Evolutionary conservation across 306 rosid genomes (phyloP).

Genomic region (Cicer pinnatifidum): DNA sequence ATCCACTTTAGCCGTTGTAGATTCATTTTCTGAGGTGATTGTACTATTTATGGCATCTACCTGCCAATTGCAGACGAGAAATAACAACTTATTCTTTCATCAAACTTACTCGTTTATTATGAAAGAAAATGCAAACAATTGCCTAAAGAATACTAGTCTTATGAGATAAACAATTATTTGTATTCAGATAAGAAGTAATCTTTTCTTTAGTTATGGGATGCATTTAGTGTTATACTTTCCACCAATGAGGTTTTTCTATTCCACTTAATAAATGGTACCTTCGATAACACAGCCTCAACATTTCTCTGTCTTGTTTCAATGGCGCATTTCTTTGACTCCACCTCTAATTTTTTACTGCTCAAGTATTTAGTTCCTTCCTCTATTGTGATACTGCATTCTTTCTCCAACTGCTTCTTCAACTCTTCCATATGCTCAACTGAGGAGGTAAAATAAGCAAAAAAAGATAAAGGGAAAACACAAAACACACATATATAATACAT

Average conservation of each 20-base stretch:
- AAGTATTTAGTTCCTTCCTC: constrained; percentile 65
- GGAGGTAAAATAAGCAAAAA: constrained; percentile 11
- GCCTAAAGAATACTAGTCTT: background rate
- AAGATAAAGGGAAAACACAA: constrained; percentile 16
- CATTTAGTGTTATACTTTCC: background rate
- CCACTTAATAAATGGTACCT: constrained; percentile 52
- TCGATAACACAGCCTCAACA: constrained; percentile 64
- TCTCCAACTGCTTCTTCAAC: constrained; percentile 59
- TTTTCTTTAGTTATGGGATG: background rate
- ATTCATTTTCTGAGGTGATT: constrained; percentile 54
- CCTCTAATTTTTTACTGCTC: constrained; percentile 55
- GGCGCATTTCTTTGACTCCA: constrained; percentile 64
- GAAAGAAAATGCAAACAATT: constrained; percentile 7
- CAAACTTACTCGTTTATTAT: background rate
- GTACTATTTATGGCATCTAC: constrained; percentile 59
- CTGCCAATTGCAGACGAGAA: constrained; percentile 51
- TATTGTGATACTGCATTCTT: constrained; percentile 55
- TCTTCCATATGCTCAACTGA: constrained; percentile 70
- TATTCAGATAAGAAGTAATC: background rate
- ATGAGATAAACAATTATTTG: background rate
- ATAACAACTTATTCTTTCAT: constrained; percentile 33
- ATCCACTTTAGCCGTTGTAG: constrained; percentile 56
- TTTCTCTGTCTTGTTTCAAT: constrained; percentile 67
- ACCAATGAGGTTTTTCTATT: background rate
- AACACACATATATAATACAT: background rate